Conservation (phyloP, 345 rosid species). For the Gossypium herbaceum region DNA sequence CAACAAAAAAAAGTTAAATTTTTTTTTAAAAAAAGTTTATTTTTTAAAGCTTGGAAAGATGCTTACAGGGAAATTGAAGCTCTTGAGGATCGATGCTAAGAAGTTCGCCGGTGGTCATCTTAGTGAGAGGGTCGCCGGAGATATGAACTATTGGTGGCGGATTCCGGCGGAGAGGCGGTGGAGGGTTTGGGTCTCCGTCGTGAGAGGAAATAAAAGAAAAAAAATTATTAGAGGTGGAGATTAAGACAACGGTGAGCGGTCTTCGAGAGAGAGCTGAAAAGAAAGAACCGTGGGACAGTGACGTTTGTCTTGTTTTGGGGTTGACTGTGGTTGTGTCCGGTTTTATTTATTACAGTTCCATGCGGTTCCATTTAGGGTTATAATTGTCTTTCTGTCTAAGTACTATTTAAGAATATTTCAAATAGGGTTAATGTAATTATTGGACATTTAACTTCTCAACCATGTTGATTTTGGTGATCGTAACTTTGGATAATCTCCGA, state of each 20-base stretch:
- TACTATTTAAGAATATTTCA: too few relatives aligned
- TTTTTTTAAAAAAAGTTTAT: background rate
- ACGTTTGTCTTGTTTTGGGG: slow-evolving; percentile 15
- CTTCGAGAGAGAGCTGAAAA: slow-evolving; percentile 12
- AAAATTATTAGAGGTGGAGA: too few relatives aligned
- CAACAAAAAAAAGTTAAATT: background rate
- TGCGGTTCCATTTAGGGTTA: slow-evolving; percentile 4
- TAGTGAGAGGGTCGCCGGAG: slow-evolving; percentile 8
- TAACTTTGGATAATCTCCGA: too few relatives aligned
- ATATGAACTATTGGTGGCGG: background rate
- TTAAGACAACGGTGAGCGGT: background rate
- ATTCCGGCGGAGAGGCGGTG: too few relatives aligned
- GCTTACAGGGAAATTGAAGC: slow-evolving; percentile 69
- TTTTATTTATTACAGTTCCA: background rate
- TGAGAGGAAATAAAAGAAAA: too few relatives aligned
- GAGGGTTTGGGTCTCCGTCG: too few relatives aligned
- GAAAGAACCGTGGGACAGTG: slow-evolving; percentile 26
- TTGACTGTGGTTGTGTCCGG: slow-evolving; percentile 8
- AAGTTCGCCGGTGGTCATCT: slow-evolving; percentile 60
- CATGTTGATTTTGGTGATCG: too few relatives aligned
- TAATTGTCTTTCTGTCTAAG: background rate
- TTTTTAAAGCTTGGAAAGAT: background rate
- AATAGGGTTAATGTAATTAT: too few relatives aligned
- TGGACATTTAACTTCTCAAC: too few relatives aligned
- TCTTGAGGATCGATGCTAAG: slow-evolving; percentile 70